Evolutionary conservation across 2,329 filamentous ascomycete species (phyloP).

Genomic region (Pseudogymnoascus sp.): DNA sequence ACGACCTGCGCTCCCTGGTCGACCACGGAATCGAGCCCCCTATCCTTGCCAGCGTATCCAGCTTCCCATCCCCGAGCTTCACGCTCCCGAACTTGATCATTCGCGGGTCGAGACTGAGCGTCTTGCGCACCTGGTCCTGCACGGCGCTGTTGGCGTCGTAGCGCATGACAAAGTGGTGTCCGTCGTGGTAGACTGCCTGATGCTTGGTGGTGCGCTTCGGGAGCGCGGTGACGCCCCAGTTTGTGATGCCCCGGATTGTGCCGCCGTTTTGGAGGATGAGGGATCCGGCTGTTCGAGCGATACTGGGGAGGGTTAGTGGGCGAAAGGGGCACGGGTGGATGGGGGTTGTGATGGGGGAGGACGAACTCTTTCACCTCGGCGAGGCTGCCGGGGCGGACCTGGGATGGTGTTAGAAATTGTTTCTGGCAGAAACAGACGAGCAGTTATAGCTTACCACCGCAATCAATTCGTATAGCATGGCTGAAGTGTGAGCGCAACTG

Average conservation of each 20-base stretch:
- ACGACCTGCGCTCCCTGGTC: slow-evolving; percentile 14
- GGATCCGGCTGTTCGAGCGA: slow-evolving; percentile 75
- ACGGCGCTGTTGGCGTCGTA: slow-evolving; percentile 72
- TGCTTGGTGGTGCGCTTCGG: slow-evolving; percentile 71
- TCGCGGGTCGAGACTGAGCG: slow-evolving; percentile 75
- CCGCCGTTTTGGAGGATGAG: slow-evolving; percentile 76
- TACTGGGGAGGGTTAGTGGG: slow-evolving; percentile 43
- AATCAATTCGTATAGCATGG: slow-evolving; percentile 96
- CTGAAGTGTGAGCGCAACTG: not conserved
- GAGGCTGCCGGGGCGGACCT: slow-evolving; percentile 90
- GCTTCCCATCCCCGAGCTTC: slow-evolving; percentile 63
- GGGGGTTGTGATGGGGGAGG: slow-evolving; percentile 17
- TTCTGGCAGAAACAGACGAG: not conserved
- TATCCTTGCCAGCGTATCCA: slow-evolving; percentile 37
- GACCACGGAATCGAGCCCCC: slow-evolving; percentile 25
- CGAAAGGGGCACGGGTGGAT: not conserved
- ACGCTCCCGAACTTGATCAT: slow-evolving; percentile 84
- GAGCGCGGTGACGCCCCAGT: slow-evolving; percentile 90
- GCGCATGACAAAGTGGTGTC: slow-evolving; percentile 97
- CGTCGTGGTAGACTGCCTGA: slow-evolving; percentile 73
- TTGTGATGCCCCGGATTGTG: slow-evolving; percentile 83
- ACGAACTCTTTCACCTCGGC: slow-evolving; percentile 90
- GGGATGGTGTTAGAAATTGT: slow-evolving; percentile 18
- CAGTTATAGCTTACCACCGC: slow-evolving; percentile 61
- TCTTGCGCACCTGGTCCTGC: slow-evolving; percentile 66